These are phyloP conservation scores for Sporothrix sp. DNA, from an alignment of 2,329 filamentous ascomycete species.

Conservation along the genomic window DNA sequence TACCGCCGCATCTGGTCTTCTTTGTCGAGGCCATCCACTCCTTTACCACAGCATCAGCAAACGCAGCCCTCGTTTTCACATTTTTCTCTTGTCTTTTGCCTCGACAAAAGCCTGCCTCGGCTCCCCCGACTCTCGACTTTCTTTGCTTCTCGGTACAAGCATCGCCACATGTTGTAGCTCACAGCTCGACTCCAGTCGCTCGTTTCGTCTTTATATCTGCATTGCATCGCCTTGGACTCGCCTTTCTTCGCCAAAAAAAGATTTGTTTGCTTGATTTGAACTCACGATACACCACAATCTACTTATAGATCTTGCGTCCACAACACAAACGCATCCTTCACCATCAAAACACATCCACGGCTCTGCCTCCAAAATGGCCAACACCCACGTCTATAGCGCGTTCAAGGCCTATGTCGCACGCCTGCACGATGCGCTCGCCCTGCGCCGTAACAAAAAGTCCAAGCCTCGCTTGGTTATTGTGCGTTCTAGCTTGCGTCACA, in stretches of 20 bases:
- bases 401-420: constrained; percentile 36
- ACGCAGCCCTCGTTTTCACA: too few species aligned
- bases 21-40: constrained; percentile 8
- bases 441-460: constrained; percentile 33
- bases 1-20: not conserved
- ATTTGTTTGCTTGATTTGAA: constrained; percentile 1
- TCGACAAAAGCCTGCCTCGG: not conserved
- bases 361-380: not conserved
- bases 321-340: not conserved
- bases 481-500: constrained; percentile 17
- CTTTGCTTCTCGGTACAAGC: not conserved
- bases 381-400: constrained; percentile 24
- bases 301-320: too few species aligned
- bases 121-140: not conserved
- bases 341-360: not conserved
- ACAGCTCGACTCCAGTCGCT: not conserved
- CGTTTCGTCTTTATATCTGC: not conserved
- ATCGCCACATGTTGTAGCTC: too few species aligned
- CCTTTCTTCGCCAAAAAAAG: not conserved
- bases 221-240: not conserved
- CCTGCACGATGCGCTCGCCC: constrained; percentile 33
- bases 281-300: not conserved
- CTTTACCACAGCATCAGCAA: not conserved
- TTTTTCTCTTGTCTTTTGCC: too few species aligned
- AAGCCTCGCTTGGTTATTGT: constrained; percentile 39